Evolutionary conservation across 345 rosid species (phyloP).

Genomic region (Tarenaya hassleriana): DNA sequence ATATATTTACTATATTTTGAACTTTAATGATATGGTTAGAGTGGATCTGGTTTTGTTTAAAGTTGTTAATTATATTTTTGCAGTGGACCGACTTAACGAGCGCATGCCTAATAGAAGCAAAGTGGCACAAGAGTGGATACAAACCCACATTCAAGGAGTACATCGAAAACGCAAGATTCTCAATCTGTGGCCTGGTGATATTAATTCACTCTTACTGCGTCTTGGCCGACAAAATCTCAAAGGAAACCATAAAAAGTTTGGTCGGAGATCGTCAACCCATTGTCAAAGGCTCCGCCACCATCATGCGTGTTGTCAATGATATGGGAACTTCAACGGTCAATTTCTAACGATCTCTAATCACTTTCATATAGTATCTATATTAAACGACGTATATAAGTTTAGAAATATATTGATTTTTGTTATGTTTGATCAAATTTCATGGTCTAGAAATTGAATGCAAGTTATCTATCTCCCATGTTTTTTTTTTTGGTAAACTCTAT

Average conservation of each 20-base stretch:
- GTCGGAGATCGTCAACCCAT: constrained; percentile 5
- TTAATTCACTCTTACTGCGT: constrained; percentile 17
- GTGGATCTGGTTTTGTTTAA: no score
- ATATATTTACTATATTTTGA: no score
- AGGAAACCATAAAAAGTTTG: constrained; percentile 10
- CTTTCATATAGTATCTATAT: no score
- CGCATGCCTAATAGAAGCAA: constrained; percentile 34
- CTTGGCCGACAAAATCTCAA: constrained; percentile 11
- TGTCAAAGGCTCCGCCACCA: constrained; percentile 21
- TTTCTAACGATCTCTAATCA: no score
- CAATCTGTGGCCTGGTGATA: constrained; percentile 22
- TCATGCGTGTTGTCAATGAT: constrained; percentile 29
- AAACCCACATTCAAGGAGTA: constrained; percentile 36
- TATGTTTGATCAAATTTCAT: no score
- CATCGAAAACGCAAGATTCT: constrained; percentile 33
- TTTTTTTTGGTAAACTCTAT: no score
- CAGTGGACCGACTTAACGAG: constrained; percentile 39
- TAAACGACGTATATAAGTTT: no score
- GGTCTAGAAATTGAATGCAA: no score
- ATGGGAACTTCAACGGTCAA: constrained; percentile 40
- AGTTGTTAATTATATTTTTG: no score
- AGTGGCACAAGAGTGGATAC: constrained; percentile 31
- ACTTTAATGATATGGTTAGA: no score
- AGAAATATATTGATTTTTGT: no score
- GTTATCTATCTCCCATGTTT: no score